These are phyloP conservation scores for Citrus cavaleriei DNA, from an alignment of 345 rosid genomes.

Conservation along the genomic window DNA sequence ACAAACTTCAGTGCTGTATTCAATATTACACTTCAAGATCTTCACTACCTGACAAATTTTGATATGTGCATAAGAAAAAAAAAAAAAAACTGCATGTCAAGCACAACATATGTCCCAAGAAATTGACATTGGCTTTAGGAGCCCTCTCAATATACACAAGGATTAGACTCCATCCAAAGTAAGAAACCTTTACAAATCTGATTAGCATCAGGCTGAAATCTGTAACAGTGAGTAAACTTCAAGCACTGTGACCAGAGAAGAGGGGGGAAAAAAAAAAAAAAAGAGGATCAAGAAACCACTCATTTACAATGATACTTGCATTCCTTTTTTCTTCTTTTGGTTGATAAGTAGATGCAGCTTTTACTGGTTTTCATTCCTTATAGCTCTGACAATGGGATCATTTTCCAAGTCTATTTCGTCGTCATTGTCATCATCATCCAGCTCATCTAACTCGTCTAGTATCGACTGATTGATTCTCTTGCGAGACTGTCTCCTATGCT, in stretches of 20 bases:
- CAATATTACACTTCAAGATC: not conserved
- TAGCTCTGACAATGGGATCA: constrained; percentile 54
- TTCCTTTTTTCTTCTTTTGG: not conserved
- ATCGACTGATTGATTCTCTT: constrained; percentile 70
- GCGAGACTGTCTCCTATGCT: constrained; percentile 79
- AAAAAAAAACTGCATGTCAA: not conserved
- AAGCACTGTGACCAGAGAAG: not conserved
- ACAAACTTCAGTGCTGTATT: not conserved
- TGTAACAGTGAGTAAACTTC: not conserved
- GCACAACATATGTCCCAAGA: not conserved
- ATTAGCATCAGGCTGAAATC: not conserved
- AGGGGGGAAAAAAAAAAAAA: no score
- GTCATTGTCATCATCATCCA: constrained; percentile 44
- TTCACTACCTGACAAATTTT: not conserved
- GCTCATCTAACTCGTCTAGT: constrained; percentile 50
- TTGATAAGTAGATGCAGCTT: not conserved
- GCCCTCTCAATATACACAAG: not conserved
- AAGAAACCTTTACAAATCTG: not conserved
- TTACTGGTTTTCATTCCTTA: constrained; percentile 42
- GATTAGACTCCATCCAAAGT: not conserved
- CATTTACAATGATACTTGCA: constrained; percentile 9
- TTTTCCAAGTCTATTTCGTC: constrained; percentile 40
- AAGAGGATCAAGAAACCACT: not conserved
- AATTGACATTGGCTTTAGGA: no score
- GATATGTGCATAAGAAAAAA: not conserved